These are phyloP conservation scores for Begonia loranthoides DNA, from an alignment of 306 rosid genomes.

Conservation along the genomic window DNA sequence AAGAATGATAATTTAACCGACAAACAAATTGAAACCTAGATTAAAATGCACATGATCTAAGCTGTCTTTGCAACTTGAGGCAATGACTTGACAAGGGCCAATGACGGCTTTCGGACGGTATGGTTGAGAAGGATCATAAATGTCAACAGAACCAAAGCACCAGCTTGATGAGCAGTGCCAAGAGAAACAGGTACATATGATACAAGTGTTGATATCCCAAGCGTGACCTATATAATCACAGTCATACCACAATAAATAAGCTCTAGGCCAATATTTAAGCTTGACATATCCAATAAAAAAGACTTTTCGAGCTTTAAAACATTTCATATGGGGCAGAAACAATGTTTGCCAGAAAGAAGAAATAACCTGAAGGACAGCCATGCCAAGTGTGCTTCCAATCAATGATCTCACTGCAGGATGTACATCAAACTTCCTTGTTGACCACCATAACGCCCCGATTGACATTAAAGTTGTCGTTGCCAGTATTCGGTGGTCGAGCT, in stretches of 20 bases:
- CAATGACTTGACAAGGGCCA: slow-evolving; percentile 52
- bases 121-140: slow-evolving; percentile 56
- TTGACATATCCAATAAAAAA: too few species aligned
- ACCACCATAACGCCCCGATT: slow-evolving; percentile 55
- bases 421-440: slow-evolving; percentile 59
- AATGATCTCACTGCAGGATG: slow-evolving; percentile 69
- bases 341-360: slow-evolving; percentile 7
- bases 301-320: too few species aligned
- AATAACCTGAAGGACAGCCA: slow-evolving; percentile 72
- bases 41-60: too few species aligned
- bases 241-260: not conserved
- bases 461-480: slow-evolving; percentile 54
- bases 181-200: slow-evolving; percentile 78
- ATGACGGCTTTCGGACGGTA: slow-evolving; percentile 63
- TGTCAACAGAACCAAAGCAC: slow-evolving; percentile 74
- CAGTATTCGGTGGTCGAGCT: slow-evolving; percentile 86
- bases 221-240: slow-evolving; percentile 42
- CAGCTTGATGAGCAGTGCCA: slow-evolving; percentile 83
- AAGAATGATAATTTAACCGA: too few species aligned
- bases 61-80: slow-evolving; percentile 43
- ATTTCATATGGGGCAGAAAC: too few species aligned
- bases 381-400: slow-evolving; percentile 48
- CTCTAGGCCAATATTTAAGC: not conserved
- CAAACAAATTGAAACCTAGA: too few species aligned
- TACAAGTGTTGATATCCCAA: slow-evolving; percentile 67